Percentiles rank a stretch among this genome's conserved stretches.
phyloP scores from a whole-genome alignment of 495 filamentous ascomycete genomes.

The Cercophora samala region DNA sequence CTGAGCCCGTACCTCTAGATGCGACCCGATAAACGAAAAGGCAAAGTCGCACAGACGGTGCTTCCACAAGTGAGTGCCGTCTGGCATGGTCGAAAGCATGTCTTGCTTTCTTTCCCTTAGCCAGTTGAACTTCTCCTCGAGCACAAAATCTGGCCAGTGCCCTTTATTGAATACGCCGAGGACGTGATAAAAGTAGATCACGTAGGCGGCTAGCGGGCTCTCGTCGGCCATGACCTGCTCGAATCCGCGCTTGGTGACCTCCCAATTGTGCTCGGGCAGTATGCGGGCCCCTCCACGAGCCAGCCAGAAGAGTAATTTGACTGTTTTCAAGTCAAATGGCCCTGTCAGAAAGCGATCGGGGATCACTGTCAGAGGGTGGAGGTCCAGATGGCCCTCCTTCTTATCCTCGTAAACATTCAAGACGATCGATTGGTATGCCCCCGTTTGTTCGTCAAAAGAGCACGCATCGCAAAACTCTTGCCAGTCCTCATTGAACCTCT shows the following conservation, averaged over 20 bases:
- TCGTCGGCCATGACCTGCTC: not conserved
- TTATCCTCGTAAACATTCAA: not conserved
- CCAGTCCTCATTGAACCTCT: slow-evolving; percentile 24
- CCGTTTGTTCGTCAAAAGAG: not conserved
- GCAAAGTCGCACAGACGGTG: not conserved
- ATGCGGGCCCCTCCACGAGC: slow-evolving; percentile 31
- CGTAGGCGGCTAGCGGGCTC: not conserved
- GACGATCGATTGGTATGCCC: not conserved
- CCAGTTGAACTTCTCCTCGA: not conserved
- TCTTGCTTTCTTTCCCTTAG: not conserved
- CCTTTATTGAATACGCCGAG: not conserved
- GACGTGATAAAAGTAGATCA: not conserved
- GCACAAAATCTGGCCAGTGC: not conserved
- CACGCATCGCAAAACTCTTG: slow-evolving; percentile 2
- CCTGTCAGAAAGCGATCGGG: slow-evolving; percentile 34
- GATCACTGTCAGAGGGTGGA: slow-evolving; percentile 32
- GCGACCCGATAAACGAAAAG: too few species aligned
- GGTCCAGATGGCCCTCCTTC: slow-evolving; percentile 20
- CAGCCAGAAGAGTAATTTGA: slow-evolving; percentile 40
- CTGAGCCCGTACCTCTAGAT: too few species aligned
- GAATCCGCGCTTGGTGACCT: slow-evolving; percentile 20
- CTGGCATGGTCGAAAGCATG: not conserved
- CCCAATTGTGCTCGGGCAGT: slow-evolving; percentile 32
- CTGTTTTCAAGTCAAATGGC: slow-evolving; percentile 26
- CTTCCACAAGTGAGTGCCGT: too few species aligned